Conservation (phyloP, 305 asterid genomes). For the Ilex paraguariensis region DNA sequence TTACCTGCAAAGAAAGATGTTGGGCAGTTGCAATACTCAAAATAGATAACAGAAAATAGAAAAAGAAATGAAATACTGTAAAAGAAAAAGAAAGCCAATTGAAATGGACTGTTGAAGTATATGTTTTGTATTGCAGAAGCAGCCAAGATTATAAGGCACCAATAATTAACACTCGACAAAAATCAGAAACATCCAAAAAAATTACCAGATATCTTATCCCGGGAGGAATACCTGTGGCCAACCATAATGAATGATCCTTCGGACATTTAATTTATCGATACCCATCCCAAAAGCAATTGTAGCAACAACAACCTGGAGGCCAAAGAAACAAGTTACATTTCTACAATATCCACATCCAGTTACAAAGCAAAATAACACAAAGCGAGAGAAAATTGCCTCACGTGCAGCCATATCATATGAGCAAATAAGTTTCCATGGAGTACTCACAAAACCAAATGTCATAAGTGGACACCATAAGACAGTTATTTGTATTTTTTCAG, state of each 20-base stretch:
- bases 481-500: background rate
- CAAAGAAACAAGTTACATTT: constrained; percentile 5
- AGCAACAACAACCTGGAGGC: constrained; percentile 70
- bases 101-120: background rate
- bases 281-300: constrained; percentile 93
- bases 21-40: too few relatives aligned
- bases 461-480: background rate
- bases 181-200: too few relatives aligned
- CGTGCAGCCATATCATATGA: background rate
- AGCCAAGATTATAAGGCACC: too few relatives aligned
- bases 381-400: background rate
- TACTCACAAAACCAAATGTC: background rate
- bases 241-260: constrained; percentile 79
- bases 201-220: background rate
- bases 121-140: too few relatives aligned
- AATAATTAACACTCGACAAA: too few relatives aligned
- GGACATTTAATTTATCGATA: constrained; percentile 66
- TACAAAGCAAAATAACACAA: background rate
- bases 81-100: constrained; percentile 1
- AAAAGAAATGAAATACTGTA: background rate
- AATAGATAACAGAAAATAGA: too few relatives aligned
- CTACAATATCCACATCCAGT: too few relatives aligned
- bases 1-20: too few relatives aligned
- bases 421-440: background rate
- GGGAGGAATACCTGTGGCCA: constrained; percentile 72